Conservation (phyloP, 495 filamentous ascomycete species). For the Lepidopterella palustris region DNA sequence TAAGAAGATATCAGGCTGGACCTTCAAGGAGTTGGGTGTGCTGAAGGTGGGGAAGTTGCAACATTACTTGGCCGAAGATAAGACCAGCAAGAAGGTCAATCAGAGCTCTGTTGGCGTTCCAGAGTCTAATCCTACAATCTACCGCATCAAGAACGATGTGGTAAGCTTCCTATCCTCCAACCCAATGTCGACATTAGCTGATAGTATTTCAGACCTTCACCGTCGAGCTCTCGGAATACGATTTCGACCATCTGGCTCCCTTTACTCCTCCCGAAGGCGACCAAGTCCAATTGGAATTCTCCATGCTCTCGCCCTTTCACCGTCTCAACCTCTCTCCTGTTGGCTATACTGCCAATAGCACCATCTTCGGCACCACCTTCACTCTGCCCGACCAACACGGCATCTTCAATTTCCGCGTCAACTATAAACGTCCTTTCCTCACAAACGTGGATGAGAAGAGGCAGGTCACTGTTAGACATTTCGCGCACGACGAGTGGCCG, state of each 20-base stretch:
- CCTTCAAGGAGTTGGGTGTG: constrained; percentile 89
- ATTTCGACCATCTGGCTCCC: constrained; percentile 60
- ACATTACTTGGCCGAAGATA: constrained; percentile 63
- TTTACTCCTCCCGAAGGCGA: constrained; percentile 65
- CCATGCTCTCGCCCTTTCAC: constrained; percentile 97
- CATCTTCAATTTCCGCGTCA: constrained; percentile 93
- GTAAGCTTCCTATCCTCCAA: constrained; percentile 49
- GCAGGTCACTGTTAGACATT: constrained; percentile 88
- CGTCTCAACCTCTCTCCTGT: constrained; percentile 66
- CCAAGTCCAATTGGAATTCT: constrained; percentile 86
- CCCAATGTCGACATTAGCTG: constrained; percentile 18
- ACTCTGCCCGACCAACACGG: constrained; percentile 90
- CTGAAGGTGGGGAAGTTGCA: constrained; percentile 75
- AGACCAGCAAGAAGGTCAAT: constrained; percentile 37
- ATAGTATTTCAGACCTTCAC: constrained; percentile 60
- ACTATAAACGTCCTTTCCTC: constrained; percentile 92
- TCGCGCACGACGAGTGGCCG: constrained; percentile 94
- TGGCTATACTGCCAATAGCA: constrained; percentile 53
- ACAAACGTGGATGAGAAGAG: constrained; percentile 89
- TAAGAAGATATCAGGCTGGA: constrained; percentile 76
- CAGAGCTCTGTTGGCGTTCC: constrained; percentile 13
- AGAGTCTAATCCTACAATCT: constrained; percentile 75
- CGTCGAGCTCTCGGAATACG: constrained; percentile 83
- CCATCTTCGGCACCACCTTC: constrained; percentile 70
- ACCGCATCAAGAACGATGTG: constrained; percentile 94